Conservation (phyloP, 306 rosid genomes). For the Luffa acutangula region DNA sequence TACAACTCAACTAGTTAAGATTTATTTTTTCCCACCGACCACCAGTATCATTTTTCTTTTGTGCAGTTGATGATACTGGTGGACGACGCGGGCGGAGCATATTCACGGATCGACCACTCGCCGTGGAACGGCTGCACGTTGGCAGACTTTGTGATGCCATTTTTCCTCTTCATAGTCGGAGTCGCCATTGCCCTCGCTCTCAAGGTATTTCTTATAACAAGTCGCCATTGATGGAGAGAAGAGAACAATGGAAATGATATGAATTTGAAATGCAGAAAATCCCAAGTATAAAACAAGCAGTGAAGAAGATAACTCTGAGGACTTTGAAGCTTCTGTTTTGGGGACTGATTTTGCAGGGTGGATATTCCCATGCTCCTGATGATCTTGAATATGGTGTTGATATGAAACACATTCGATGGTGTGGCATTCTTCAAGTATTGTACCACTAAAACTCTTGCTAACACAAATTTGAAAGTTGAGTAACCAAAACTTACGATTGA, state of each 20-base stretch:
- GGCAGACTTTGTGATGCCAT: constrained; percentile 90
- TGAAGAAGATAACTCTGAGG: constrained; percentile 47
- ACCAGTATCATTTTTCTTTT: too few species aligned
- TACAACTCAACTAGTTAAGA: too few species aligned
- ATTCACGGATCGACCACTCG: constrained; percentile 74
- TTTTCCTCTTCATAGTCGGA: constrained; percentile 90
- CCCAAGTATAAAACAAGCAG: constrained; percentile 29
- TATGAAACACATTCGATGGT: constrained; percentile 76
- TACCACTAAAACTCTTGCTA: not conserved
- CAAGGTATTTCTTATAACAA: constrained; percentile 29
- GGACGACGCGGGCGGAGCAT: constrained; percentile 77
- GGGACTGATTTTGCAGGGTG: constrained; percentile 91
- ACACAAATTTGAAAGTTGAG: too few species aligned
- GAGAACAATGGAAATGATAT: not conserved
- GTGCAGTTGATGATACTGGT: constrained; percentile 73
- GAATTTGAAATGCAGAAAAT: constrained; percentile 33
- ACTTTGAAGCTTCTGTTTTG: constrained; percentile 80
- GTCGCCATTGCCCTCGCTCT: constrained; percentile 85
- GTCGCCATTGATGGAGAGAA: not conserved
- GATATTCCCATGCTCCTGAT: constrained; percentile 85
- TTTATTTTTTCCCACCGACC: too few species aligned
- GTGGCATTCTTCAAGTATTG: constrained; percentile 80
- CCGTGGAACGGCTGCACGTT: constrained; percentile 94
- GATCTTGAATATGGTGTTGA: constrained; percentile 61
- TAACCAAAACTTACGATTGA: not conserved